Evolutionary conservation across 495 filamentous ascomycete species (phyloP).

Genomic region (Xylaria telfairii): DNA sequence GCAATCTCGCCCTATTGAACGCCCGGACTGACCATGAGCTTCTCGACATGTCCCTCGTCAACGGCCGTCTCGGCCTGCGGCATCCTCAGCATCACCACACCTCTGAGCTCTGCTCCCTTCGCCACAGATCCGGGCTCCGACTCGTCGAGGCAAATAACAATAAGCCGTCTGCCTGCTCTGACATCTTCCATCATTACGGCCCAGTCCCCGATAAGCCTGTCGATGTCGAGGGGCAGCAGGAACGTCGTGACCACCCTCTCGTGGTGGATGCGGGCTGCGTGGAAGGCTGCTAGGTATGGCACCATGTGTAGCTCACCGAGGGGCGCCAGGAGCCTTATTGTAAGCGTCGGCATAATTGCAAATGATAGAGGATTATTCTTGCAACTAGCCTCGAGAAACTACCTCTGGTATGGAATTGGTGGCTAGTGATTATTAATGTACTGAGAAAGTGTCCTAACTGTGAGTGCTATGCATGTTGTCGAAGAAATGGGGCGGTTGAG

Average conservation of each 20-base stretch:
- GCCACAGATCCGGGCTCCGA: conserved; percentile 28
- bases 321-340: conserved; percentile 32
- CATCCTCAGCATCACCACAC: conserved; percentile 46
- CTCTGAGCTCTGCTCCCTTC: conserved; percentile 42
- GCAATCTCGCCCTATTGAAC: conserved; percentile 42
- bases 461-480: no score
- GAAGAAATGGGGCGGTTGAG: neutral
- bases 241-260: conserved; percentile 49
- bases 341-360: neutral
- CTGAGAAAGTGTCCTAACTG: neutral
- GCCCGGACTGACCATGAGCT: conserved; percentile 44
- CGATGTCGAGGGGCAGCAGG: conserved; percentile 45
- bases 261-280: conserved; percentile 46
- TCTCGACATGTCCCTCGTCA: conserved; percentile 44
- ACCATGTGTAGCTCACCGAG: conserved; percentile 42
- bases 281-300: conserved; percentile 48
- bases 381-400: neutral
- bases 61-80: conserved; percentile 45
- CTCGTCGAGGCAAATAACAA: conserved; percentile 43
- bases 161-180: conserved; percentile 38
- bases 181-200: conserved; percentile 46
- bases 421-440: neutral
- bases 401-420: neutral
- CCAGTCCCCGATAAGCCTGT: conserved; percentile 49
- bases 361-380: neutral